Base-by-base conservation (phyloP, 495 filamentous ascomycete genomes). In the Hypoxylon fuscum region DNA sequence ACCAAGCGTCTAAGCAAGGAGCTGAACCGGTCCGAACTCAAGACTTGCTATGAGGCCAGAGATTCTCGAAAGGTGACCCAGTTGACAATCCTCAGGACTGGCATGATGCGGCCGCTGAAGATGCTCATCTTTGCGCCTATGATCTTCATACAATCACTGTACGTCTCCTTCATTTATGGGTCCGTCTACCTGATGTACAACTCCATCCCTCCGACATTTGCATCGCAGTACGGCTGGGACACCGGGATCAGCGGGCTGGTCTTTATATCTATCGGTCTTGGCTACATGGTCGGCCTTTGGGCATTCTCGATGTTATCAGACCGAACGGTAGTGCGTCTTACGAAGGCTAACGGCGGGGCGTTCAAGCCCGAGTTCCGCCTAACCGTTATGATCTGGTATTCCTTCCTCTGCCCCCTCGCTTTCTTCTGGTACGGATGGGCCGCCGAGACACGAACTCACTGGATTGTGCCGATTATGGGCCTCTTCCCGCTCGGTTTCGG, bases 131-230 rank as follows among this genome's bases (percentile, higher is more conserved):
- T 76, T 50, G 84, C 73, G 34, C 86, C 88, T 3, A 90, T 92
- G 56, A 85, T 90, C 21, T 82, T 88, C 56, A 72, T 88, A 23
- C 81, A 91, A 20, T 89, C 85, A 3, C 53, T 90, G 3, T 92
- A 92, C 73, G 86, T 92, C 74, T 82, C 88, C 35, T 87, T 91
- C 62, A 80, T 87, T 8, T 92, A 92, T 68, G 87, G 88, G 10
- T 86, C 87, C 34, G 74, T 92, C 11, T 93, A 93, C 71, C 83
- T 93, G 64, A 82, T 92, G 57, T 90, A 89, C 76, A 87, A 85
- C 46, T 85, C 86, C 7, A 85, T 88, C 68, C 83, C 87, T 0
- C 72, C 78, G 10, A 85, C 88, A 29, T 90, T 86, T 62, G 71
- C 78, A 17, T 62, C 69, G 14, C 75, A 77, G 1, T 88, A 89